Evolutionary conservation across 257 asterid genomes (phyloP).

Genomic region (Salvia miltiorrhiza): DNA sequence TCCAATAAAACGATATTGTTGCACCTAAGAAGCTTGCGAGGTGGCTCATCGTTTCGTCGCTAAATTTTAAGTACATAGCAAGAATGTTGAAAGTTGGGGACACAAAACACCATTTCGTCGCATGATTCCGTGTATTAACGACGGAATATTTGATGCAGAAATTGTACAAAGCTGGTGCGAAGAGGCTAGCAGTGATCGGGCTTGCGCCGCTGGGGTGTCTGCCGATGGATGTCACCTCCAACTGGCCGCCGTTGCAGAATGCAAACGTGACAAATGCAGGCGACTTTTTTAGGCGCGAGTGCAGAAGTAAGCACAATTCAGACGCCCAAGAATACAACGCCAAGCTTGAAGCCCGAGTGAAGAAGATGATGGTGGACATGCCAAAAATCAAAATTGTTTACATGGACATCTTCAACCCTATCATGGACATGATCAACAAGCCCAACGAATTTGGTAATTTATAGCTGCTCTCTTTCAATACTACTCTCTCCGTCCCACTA

Average conservation of each 20-base stretch:
- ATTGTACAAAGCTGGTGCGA: not conserved
- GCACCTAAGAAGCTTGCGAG: too few relatives aligned
- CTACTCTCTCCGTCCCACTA: too few relatives aligned
- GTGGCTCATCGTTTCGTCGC: too few relatives aligned
- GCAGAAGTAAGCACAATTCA: not conserved
- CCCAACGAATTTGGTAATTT: not conserved
- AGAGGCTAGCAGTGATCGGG: not conserved
- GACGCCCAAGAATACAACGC: not conserved
- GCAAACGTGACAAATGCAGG: not conserved
- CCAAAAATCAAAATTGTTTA: not conserved
- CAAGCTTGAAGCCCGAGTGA: not conserved
- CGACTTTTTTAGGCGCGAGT: not conserved
- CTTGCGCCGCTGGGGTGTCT: not conserved
- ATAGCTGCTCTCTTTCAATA: not conserved
- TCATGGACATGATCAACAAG: not conserved
- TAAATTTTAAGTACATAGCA: too few relatives aligned
- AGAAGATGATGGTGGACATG: not conserved
- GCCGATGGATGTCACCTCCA: not conserved
- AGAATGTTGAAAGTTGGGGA: too few relatives aligned
- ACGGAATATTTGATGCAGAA: not conserved
- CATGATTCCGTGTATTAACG: too few relatives aligned
- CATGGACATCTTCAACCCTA: not conserved
- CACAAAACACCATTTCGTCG: too few relatives aligned
- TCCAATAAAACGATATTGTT: too few relatives aligned
- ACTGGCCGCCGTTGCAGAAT: too few relatives aligned